phyloP scores from a whole-genome alignment of 257 asterid genomes.

The Petrea volubilis region DNA sequence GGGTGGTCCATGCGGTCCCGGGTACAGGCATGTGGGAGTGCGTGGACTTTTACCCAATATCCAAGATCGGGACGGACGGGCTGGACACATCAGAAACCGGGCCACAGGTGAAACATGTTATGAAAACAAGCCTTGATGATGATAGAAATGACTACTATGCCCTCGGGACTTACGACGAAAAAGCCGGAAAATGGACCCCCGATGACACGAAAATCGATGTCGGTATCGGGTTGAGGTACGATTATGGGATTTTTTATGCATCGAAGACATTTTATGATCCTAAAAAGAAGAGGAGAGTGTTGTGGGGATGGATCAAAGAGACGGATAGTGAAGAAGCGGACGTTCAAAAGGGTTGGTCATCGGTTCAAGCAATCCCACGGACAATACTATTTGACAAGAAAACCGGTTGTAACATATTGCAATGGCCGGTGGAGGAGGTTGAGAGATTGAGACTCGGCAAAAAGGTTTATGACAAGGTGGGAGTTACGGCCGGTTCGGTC shows the following conservation, averaged over 20 bases:
- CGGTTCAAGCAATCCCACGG: slow-evolving; percentile 49
- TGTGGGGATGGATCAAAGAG: slow-evolving; percentile 56
- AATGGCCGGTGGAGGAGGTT: slow-evolving; percentile 58
- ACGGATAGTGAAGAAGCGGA: slow-evolving; percentile 12
- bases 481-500: slow-evolving; percentile 25
- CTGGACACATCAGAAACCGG: slow-evolving; percentile 36
- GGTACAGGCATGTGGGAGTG: slow-evolving; percentile 65
- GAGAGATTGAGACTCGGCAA: slow-evolving; percentile 33
- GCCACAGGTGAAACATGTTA: slow-evolving; percentile 32
- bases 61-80: slow-evolving; percentile 21
- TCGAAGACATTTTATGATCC: slow-evolving; percentile 49
- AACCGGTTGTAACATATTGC: slow-evolving; percentile 42
- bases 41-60: slow-evolving; percentile 48
- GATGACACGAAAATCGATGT: slow-evolving; percentile 23
- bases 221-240: slow-evolving; percentile 38
- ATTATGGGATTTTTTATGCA: slow-evolving; percentile 53
- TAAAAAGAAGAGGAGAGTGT: slow-evolving; percentile 32
- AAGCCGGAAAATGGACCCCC: slow-evolving; percentile 26
- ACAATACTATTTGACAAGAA: slow-evolving; percentile 40
- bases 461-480: slow-evolving; percentile 27
- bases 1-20: slow-evolving; percentile 29
- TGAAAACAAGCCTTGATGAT: slow-evolving; percentile 44
- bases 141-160: slow-evolving; percentile 36
- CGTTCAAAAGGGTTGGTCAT: slow-evolving; percentile 38
- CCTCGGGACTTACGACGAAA: slow-evolving; percentile 34